Evolutionary conservation across 805 yeast species (phyloP).

Genomic region (Grigorovia yakushimaensis): DNA sequence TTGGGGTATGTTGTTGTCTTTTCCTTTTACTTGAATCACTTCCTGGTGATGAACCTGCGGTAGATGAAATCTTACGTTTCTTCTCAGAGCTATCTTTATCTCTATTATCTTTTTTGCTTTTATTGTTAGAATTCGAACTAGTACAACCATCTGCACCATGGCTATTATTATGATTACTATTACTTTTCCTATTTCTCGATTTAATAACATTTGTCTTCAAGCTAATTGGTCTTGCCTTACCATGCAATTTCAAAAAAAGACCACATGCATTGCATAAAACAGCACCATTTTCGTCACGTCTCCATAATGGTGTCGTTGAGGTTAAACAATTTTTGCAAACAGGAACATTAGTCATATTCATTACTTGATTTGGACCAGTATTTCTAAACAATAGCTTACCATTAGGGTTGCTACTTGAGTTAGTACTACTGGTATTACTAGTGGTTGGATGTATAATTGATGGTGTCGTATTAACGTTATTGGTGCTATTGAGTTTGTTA

Average conservation of each 20-base stretch:
- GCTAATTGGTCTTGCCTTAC: conserved; percentile 85
- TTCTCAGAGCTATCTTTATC: conserved; percentile 7
- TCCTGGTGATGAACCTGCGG: background rate
- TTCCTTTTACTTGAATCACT: background rate
- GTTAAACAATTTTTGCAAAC: conserved; percentile 87
- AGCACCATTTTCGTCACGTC: conserved; percentile 85
- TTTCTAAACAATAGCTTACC: conserved; percentile 4
- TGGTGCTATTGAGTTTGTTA: background rate
- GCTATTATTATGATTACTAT: conserved; percentile 2
- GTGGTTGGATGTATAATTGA: background rate
- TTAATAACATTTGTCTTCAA: conserved; percentile 88
- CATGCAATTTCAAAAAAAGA: conserved; percentile 77
- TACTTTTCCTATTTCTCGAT: conserved; percentile 70
- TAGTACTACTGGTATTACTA: background rate
- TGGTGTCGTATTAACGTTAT: background rate
- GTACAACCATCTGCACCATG: background rate
- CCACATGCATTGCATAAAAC: conserved; percentile 95
- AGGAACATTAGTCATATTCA: conserved; percentile 30
- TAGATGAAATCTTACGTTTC: conserved; percentile 10
- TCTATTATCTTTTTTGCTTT: conserved; percentile 1
- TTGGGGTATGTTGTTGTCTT: background rate
- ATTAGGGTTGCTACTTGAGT: background rate
- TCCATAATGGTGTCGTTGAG: conserved; percentile 89
- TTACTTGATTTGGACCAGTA: conserved; percentile 1
- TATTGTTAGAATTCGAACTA: background rate